A percentile compares a stretch with the other conserved stretches of the same genome.
These are phyloP conservation scores for Rhynchosporium agropyri DNA, from an alignment of 2,329 filamentous ascomycete species.

Conservation along the genomic window DNA sequence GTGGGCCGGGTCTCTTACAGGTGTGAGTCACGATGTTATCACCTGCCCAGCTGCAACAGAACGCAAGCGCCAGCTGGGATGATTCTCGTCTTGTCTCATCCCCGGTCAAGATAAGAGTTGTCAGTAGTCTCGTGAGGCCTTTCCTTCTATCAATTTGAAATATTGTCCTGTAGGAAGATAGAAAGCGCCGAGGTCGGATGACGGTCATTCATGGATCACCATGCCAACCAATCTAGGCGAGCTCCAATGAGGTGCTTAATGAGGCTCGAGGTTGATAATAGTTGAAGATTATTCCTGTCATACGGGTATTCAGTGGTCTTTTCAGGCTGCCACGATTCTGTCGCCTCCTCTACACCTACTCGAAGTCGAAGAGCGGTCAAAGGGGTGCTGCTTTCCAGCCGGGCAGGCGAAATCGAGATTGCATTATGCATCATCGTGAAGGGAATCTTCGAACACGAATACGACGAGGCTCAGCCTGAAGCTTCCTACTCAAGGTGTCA, in stretches of 20 bases:
- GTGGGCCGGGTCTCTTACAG: neutral
- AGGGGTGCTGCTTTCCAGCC: neutral
- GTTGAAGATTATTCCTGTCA: neutral
- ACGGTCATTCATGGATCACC: slow-evolving; percentile 5
- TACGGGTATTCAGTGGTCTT: neutral
- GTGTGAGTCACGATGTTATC: slow-evolving; percentile 11
- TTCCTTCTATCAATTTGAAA: too few relatives aligned
- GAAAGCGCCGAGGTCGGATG: neutral
- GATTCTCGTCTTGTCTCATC: neutral
- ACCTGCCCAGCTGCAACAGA: neutral
- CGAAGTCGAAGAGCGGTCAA: too few relatives aligned
- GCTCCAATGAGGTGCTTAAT: neutral
- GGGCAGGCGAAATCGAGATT: neutral
- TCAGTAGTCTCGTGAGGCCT: slow-evolving; percentile 1
- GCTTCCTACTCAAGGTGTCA: neutral
- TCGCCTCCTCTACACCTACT: neutral
- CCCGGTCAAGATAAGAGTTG: neutral
- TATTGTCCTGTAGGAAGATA: too few relatives aligned
- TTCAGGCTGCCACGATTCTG: neutral
- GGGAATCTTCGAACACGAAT: neutral
- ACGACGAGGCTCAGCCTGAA: neutral
- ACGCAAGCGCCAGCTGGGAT: slow-evolving; percentile 14
- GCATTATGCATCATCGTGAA: slow-evolving; percentile 13
- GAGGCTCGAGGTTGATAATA: neutral
- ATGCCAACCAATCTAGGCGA: slow-evolving; percentile 6